Percentiles rank a stretch among this genome's conserved stretches.
Evolutionary conservation across 495 filamentous ascomycete genomes (phyloP).

Genomic region (Hypomontagnella submonticulosa): DNA sequence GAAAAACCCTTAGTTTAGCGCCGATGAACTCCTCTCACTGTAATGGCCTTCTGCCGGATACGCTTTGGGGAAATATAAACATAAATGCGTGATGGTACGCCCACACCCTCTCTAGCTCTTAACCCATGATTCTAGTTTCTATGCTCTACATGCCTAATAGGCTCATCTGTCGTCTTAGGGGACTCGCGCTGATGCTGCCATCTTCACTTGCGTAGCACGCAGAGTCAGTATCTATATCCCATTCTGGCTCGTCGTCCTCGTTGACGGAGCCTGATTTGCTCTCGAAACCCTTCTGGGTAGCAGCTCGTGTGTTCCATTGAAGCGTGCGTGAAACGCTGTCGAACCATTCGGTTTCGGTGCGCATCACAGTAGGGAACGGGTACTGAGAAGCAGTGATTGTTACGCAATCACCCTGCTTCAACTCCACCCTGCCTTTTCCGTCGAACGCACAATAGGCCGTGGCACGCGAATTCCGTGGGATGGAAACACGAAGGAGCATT

Average conservation of each 20-base stretch:
- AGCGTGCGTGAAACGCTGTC: constrained; percentile 89
- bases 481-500: constrained; percentile 85
- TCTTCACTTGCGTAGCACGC: constrained; percentile 72
- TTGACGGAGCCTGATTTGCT: constrained; percentile 51
- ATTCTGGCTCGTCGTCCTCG: constrained; percentile 66
- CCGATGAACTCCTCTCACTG: constrained; percentile 37
- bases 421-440: constrained; percentile 92
- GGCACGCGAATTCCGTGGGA: constrained; percentile 84
- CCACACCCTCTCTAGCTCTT: constrained; percentile 31
- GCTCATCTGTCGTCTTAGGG: constrained; percentile 75
- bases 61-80: constrained; percentile 16
- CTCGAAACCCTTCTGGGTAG: constrained; percentile 84
- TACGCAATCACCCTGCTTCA: constrained; percentile 91
- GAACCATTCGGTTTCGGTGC: constrained; percentile 89
- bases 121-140: constrained; percentile 41
- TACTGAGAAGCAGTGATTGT: constrained; percentile 94
- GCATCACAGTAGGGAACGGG: constrained; percentile 92
- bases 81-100: constrained; percentile 5
- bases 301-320: constrained; percentile 90
- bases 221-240: constrained; percentile 89
- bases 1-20: constrained; percentile 17
- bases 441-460: constrained; percentile 97
- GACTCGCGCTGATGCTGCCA: constrained; percentile 68
- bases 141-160: constrained; percentile 61
- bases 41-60: constrained; percentile 17